Evolutionary conservation across 768 basidiomycete genomes (phyloP).

Genomic region (Rhizopogon vesiculosus): DNA sequence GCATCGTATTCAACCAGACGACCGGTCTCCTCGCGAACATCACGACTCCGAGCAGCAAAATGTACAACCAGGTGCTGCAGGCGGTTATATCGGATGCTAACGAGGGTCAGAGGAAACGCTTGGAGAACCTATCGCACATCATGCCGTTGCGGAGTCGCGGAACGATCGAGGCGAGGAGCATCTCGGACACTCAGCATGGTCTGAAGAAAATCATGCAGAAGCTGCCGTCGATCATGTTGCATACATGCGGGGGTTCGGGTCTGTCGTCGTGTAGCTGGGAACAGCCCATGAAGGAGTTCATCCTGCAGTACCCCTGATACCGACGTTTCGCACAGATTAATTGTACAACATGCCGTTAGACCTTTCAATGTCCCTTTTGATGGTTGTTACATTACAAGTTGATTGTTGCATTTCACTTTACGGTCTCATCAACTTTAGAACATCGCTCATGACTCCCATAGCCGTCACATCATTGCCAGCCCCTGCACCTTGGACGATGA

Average conservation of each 20-base stretch:
- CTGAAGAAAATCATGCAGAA: constrained; percentile 31
- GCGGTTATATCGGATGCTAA: constrained; percentile 34
- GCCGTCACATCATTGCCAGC: constrained; percentile 98
- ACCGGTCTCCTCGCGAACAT: constrained; percentile 28
- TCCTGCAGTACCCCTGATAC: constrained; percentile 56
- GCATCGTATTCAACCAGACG: constrained; percentile 46
- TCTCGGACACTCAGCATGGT: constrained; percentile 8
- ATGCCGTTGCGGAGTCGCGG: not conserved
- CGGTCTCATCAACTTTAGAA: constrained; percentile 48
- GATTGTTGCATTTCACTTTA: constrained; percentile 1
- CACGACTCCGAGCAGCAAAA: constrained; percentile 31
- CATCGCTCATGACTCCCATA: constrained; percentile 92
- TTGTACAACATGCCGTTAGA: not conserved
- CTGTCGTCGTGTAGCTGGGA: constrained; percentile 60
- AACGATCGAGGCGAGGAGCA: constrained; percentile 12
- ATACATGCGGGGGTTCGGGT: constrained; percentile 42
- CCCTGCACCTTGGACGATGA: constrained; percentile 94
- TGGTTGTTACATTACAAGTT: not conserved
- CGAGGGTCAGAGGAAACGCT: constrained; percentile 6
- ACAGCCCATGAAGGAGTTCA: constrained; percentile 51
- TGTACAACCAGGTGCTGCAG: constrained; percentile 40
- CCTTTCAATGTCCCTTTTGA: not conserved
- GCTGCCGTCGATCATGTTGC: constrained; percentile 26
- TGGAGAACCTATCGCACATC: constrained; percentile 7
- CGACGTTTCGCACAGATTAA: not conserved